phyloP scores from a whole-genome alignment of 805 yeast species.

The Cyberlindnera japonica region DNA sequence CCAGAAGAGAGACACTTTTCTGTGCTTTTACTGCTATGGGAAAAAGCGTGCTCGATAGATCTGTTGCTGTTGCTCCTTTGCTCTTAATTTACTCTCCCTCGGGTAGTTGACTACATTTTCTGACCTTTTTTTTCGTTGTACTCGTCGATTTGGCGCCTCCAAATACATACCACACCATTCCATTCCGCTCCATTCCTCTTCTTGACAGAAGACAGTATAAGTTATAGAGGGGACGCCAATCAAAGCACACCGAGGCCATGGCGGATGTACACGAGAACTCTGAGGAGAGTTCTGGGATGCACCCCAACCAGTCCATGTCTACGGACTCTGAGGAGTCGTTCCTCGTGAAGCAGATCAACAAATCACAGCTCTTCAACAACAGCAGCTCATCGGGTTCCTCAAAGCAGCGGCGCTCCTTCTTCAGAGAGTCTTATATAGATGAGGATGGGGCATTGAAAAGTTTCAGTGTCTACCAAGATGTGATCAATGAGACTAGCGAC shows the following conservation, averaged over 20 bases:
- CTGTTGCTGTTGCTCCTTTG: neutral
- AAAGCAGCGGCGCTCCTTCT: conserved; percentile 19
- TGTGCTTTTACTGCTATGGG: neutral
- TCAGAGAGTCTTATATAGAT: conserved; percentile 26
- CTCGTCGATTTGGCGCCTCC: too few relatives aligned
- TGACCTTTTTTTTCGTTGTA: too few relatives aligned
- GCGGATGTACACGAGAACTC: conserved; percentile 2
- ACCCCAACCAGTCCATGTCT: conserved; percentile 21
- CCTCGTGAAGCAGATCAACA: conserved; percentile 26
- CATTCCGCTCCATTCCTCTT: too few relatives aligned
- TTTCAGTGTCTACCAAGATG: conserved; percentile 25
- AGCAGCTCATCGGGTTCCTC: conserved; percentile 7
- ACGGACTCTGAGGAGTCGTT: conserved; percentile 31
- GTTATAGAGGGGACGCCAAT: neutral
- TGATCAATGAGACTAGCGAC: conserved; percentile 22
- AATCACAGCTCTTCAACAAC: conserved; percentile 24
- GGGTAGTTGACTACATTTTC: too few relatives aligned
- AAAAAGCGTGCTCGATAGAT: too few relatives aligned
- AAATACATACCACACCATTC: too few relatives aligned
- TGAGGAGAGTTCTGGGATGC: conserved; percentile 1
- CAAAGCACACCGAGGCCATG: neutral
- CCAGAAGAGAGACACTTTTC: neutral
- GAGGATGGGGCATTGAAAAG: conserved; percentile 22
- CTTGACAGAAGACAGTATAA: too few relatives aligned
- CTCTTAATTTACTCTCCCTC: too few relatives aligned